Evolutionary conservation across 139 green algal genomes (phyloP), one percentile per base, ranked within the genome.

Genomic region (Chlamydomonas eustigma): DNA sequence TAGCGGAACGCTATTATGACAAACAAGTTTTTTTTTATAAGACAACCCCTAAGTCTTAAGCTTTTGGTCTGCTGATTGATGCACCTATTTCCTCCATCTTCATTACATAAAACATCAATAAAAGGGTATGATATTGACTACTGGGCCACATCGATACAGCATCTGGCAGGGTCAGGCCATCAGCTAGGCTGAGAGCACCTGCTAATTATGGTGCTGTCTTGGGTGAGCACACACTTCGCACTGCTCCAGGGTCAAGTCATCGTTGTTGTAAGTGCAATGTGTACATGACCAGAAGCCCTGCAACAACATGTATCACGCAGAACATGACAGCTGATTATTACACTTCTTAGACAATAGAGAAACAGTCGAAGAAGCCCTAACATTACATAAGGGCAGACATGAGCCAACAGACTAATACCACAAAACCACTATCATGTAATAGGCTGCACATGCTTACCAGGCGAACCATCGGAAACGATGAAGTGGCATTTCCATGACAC

Each of bases 211-310:
- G 63, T 71, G 63, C n/a, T 33, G 22, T 25, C 63, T 33, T 71
- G 31, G 67, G n/a, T 51, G 34, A 22, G 24, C 67, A 51, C 31
- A 74, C 30, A 74, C 25, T 28, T 39, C 67, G 67, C 34, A 39
- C 31, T 34, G 24, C 22, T 50, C 67, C 30, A 28, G 25, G 8
- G 6, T 28, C 25, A 70, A 32, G 25, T 70, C 25, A 37, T 28
- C 25, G 58, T 70, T 70, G 58, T 70, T 22, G 18, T 37, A 70
- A 24, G 58, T 70, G 58, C 58, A 70, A 35, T 70, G 58, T 28
- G 18, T 28, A 28, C 58, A 70, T 5, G 58, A 37, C 58, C 58
- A 70, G 58, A 70, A 35, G 6, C 58, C 58, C 24, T 58, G 44
- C 44, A 28, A 18, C 44, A 12, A 58, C 12, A 58, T 12, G 44